Percentiles rank a stretch among this genome's conserved stretches.
Conservation (phyloP, 139 green algal species). For the Chlamydomonas incerta region DNA sequence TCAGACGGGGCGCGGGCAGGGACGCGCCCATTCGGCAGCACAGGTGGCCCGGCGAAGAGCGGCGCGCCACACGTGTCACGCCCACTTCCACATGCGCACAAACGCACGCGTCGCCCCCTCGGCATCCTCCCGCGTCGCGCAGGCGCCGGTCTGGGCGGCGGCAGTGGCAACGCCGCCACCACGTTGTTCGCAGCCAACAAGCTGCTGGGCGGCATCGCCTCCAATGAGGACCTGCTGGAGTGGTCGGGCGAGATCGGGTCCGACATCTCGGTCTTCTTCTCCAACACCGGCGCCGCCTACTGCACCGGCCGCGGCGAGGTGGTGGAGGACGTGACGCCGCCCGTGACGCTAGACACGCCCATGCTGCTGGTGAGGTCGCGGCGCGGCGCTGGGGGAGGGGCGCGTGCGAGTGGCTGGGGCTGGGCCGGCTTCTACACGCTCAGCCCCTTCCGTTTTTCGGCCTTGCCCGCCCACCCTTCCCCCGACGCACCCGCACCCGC, state of each 20-base stretch:
- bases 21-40: too few relatives aligned
- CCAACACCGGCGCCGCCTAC: constrained; percentile 86
- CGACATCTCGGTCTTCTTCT: constrained; percentile 98
- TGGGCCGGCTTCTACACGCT: too few relatives aligned
- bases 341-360: constrained; percentile 83
- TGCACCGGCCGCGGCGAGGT: constrained; percentile 96
- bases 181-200: constrained; percentile 97
- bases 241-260: constrained; percentile 97
- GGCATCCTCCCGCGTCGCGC: not conserved
- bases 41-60: too few relatives aligned
- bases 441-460: too few relatives aligned
- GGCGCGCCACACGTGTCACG: too few relatives aligned
- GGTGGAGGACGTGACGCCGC: constrained; percentile 90
- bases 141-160: constrained; percentile 95
- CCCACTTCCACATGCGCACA: too few relatives aligned
- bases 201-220: constrained; percentile 82
- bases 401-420: too few relatives aligned
- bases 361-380: constrained; percentile 94
- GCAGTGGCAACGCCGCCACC: constrained; percentile 96
- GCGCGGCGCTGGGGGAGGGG: too few relatives aligned
- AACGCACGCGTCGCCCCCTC: too few relatives aligned
- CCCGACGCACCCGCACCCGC: too few relatives aligned
- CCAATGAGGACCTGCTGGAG: constrained; percentile 82
- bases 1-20: too few relatives aligned
- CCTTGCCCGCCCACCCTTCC: too few relatives aligned